These are phyloP conservation scores for Lomentospora prolificans DNA, from an alignment of 2,329 filamentous ascomycete species.

Conservation along the genomic window DNA sequence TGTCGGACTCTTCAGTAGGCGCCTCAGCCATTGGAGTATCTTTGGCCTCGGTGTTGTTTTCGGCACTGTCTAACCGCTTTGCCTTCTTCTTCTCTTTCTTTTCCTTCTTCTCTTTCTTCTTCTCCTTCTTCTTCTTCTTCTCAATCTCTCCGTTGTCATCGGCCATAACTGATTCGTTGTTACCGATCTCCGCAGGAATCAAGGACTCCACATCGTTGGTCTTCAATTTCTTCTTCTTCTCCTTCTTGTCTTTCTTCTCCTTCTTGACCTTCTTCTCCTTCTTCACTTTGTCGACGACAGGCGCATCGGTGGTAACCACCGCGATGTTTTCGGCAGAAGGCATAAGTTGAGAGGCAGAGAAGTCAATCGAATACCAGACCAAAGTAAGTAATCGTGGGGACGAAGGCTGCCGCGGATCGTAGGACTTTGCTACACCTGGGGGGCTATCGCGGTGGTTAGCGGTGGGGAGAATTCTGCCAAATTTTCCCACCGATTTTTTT, in stretches of 20 bases:
- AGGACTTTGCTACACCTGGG: not conserved
- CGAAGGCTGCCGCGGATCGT: not conserved
- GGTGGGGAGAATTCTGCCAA: slow-evolving; percentile 1
- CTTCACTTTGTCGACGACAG: slow-evolving; percentile 9
- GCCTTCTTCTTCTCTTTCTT: slow-evolving; percentile 25
- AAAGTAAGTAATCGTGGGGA: no score
- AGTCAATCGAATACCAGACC: no score
- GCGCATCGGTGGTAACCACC: slow-evolving; percentile 4
- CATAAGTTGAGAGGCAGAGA: not conserved
- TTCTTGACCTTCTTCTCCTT: slow-evolving; percentile 2
- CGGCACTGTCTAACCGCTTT: slow-evolving; percentile 21
- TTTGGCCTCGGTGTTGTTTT: slow-evolving; percentile 18
- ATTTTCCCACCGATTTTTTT: not conserved
- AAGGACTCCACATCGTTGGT: slow-evolving; percentile 27
- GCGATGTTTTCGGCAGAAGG: not conserved
- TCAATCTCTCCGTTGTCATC: slow-evolving; percentile 15
- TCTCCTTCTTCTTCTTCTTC: slow-evolving; percentile 21
- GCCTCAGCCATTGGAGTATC: slow-evolving; percentile 17
- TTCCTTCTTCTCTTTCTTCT: slow-evolving; percentile 24
- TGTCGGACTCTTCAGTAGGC: not conserved
- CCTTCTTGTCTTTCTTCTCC: slow-evolving; percentile 5
- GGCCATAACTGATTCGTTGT: slow-evolving; percentile 6
- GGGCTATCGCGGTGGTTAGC: not conserved
- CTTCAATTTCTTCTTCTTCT: slow-evolving; percentile 27
- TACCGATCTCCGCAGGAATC: slow-evolving; percentile 17